Evolutionary conservation across 2,329 filamentous ascomycete genomes (phyloP), one percentile per base, ranked within the genome.

Genomic region (Neonectria coccinea): DNA sequence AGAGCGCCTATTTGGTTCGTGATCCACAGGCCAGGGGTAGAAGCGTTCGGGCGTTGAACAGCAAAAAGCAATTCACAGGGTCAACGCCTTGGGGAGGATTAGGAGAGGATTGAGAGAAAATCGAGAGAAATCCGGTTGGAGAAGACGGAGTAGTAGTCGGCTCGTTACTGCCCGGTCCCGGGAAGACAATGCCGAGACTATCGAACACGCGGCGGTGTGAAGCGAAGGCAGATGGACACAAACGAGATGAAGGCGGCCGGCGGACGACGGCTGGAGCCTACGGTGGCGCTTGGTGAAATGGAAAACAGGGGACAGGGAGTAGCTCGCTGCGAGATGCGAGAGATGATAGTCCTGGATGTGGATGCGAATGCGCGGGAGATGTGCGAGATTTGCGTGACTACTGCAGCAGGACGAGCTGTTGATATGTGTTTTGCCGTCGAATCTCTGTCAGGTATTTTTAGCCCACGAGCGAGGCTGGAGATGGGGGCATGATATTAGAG

Each of bases 231-330:
- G 61, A 64, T 54, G 59, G 57, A 58, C 39, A 39, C 62, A 55
- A 62, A 64, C 66, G 66, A 65, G 64, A 68, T 68, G 56, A 68
- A 66, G 65, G 66, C 60, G 64, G 62, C 29, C 5, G n/a, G 27
- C 22, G 61, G 45, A 52, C 42, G 45, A 52, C 42, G 68, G 42
- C 33, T 57, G 42, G 44, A 27, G 48, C 27, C 45, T 54, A 61
- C 58, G 55, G 67, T 66, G 69, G 67, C 60, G 59, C 48, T 25
- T 25, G 52, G 33, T 51, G 58, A 62, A 47, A 42, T 53, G 48
- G 16, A 50, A 52, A 51, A 48, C 62, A 44, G 48, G 41, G 58
- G 39, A 57, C 58, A 51, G 48, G 18, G 47, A 45, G 58, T 62
- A 47, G 58, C 39, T 58, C 50, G 42, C 12, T 56, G 51, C 41